phyloP scores from a whole-genome alignment of 306 rosid species.

The Acacia melanoxylon region DNA sequence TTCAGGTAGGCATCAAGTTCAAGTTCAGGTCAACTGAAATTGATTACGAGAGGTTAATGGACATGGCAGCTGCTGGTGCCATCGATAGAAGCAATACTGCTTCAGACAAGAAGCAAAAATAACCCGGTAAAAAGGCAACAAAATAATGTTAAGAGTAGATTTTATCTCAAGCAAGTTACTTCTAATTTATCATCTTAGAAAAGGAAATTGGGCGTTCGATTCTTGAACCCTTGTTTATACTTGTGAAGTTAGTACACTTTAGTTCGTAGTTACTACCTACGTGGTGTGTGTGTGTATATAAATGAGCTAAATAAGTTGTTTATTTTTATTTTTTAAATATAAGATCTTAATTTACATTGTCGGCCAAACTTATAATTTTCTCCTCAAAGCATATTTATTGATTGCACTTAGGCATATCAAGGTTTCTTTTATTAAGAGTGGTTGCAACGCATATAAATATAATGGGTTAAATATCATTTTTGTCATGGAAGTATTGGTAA shows the following conservation, averaged over 20 bases:
- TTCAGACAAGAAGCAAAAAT: slow-evolving; percentile 50
- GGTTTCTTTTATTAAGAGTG: no score
- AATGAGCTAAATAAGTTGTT: no score
- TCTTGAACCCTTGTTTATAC: slow-evolving; percentile 31
- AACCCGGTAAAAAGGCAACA: neutral
- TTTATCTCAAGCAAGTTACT: slow-evolving; percentile 27
- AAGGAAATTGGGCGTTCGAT: slow-evolving; percentile 29
- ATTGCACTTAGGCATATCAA: no score
- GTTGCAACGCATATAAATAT: no score
- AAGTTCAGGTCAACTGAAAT: slow-evolving; percentile 55
- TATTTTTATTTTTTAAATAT: no score
- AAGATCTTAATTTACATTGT: no score
- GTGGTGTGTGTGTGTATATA: no score
- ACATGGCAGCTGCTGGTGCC: slow-evolving; percentile 38
- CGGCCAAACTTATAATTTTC: no score
- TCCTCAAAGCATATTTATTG: no score
- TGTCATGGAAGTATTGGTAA: no score
- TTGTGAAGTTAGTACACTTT: slow-evolving; percentile 21
- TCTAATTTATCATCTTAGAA: slow-evolving; percentile 27
- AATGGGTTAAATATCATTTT: no score
- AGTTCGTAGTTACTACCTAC: neutral
- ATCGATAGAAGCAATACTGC: slow-evolving; percentile 35
- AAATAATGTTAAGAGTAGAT: slow-evolving; percentile 12
- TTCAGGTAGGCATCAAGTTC: slow-evolving; percentile 74
- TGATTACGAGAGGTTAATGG: slow-evolving; percentile 54